phyloP scores from a whole-genome alignment of 768 basidiomycete genomes.

The Leucosporidium yakuticum region DNA sequence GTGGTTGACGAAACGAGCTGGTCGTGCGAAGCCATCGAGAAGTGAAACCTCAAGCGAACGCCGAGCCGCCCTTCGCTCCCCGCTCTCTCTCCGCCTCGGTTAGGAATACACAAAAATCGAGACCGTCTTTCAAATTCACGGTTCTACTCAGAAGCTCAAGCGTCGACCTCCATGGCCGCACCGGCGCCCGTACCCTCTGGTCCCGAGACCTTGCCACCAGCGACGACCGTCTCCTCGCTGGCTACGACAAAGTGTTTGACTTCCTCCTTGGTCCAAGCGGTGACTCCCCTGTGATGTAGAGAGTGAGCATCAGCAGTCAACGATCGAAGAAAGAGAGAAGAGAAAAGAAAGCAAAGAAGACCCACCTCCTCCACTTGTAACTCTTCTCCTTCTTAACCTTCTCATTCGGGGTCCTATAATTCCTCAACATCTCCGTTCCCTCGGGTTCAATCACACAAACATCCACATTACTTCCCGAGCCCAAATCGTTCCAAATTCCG shows the following conservation, averaged over 20 bases:
- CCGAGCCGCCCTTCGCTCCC: too few relatives aligned
- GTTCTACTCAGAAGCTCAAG: conserved; percentile 13
- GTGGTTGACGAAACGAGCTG: too few relatives aligned
- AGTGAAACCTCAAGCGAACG: too few relatives aligned
- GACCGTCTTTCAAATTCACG: too few relatives aligned
- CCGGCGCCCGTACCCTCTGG: conserved; percentile 16
- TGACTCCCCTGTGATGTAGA: conserved; percentile 27
- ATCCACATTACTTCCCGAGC: conserved; percentile 97
- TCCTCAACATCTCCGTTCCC: conserved; percentile 81
- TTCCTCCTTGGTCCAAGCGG: conserved; percentile 30
- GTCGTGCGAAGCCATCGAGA: too few relatives aligned
- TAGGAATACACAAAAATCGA: too few relatives aligned
- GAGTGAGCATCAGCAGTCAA: too few relatives aligned
- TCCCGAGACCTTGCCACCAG: conserved; percentile 10
- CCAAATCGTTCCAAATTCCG: conserved; percentile 99
- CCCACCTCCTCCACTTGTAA: conserved; percentile 36
- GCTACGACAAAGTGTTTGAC: conserved; percentile 32
- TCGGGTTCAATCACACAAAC: conserved; percentile 76
- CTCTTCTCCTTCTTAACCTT: conserved; percentile 46
- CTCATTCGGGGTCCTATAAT: conserved; percentile 85
- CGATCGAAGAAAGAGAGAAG: background rate
- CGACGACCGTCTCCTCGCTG: conserved; percentile 35
- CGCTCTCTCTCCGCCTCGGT: too few relatives aligned
- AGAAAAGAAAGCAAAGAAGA: background rate
- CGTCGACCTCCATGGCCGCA: conserved; percentile 35